Evolutionary conservation across 2,329 filamentous ascomycete species (phyloP), one percentile per base, ranked within the genome.

Genomic region (Cladosporium sp.): DNA sequence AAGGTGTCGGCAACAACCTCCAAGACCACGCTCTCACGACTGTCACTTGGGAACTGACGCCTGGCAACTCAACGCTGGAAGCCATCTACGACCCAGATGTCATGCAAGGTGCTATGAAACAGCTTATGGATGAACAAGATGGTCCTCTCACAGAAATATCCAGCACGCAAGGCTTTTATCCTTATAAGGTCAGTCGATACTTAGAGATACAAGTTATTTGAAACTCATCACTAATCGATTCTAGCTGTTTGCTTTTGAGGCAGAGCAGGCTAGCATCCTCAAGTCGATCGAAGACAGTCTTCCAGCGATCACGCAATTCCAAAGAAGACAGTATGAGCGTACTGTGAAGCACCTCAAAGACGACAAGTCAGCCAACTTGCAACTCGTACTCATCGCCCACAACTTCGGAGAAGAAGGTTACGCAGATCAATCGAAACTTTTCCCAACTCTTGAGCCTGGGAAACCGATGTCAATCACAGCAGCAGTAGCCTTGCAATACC

Each of bases 1-100:
- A 32, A 7, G 32, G 32, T 7, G 87, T 90, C 2, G 88, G 88
- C 4, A 84, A 83, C 66, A 87, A 90, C 75, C 79, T 90, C 2
- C 80, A 87, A 65, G 87, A 91, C 72, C 87, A 88, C 52, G 84
- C 71, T 41, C 73, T 77, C 69, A 83, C 85, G n/a, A 74, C 66
- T 11, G 64, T 70, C 28, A 66, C 67, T 38, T 73, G 72, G 69
- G 71, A 74, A 47, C 67, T 76, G 47, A 69, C 72, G 54, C 70
- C 71, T 7, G 73, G 72, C 11, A 71, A 70, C 59, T 69, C 72
- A 30, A 73, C 73, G 1, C 66, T 71, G 18, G 75, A 76, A 65
- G 71, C 70, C 15, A 70, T 77, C 59, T 73, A 74, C 66, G 69
- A 74, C 54, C 72, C 75, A 15, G 74, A n/a, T 30, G 65, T 74